Base-by-base conservation (phyloP, 1,284 basidiomycete species). In the Trichosporon asahii region DNA sequence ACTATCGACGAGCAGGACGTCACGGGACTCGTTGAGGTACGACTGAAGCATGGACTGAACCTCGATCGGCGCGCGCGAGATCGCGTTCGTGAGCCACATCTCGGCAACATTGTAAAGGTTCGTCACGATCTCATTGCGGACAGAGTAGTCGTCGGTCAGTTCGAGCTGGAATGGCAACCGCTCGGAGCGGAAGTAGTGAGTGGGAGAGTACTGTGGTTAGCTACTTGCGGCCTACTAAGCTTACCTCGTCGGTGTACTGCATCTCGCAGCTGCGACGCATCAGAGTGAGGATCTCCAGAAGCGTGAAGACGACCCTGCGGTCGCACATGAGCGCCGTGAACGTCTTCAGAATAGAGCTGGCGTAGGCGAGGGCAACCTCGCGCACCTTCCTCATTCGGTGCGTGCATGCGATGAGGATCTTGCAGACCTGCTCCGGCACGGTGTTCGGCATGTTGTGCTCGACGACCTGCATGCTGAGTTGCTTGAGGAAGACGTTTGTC, bases 301-400 rank as follows among this genome's bases (percentile, higher is more conserved):
- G 91, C 31, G 92, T 89, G 75, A 91, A 93, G 6, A 99, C 92
- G 40, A 98, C 87, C 14, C 90, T 88, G 12, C 90, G 88, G 79
- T 96, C 91, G 82, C 95, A 98, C 87, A 98, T 91, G 71, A 99
- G 85, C 8, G 94, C 94, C 0, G 97, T 95, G 84, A 98, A 97
- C 1, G 92, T 93, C n/a, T 90, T 90, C 74, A 98, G 89, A 61
- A 99, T 86, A 49, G 90, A 88, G 82, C 95, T 89, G 29, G 97
- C 86, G 78, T 93, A 97, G 80, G 88, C 89, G 67, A 90, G 88
- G 0, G 96, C 93, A 25, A 93, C 87, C 46, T 91, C 90, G 53
- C 96, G 88, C 67, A 92, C 92, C 79, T 91, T 91, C 40, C 88
- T 85, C 68, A 94, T 89, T 15, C 93, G 88, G 81, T 98, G 94